A percentile compares a stretch with the other conserved stretches of the same genome.
These are phyloP conservation scores for Haematococcus lacustris DNA, from an alignment of 139 green algal genomes.

Conservation along the genomic window DNA sequence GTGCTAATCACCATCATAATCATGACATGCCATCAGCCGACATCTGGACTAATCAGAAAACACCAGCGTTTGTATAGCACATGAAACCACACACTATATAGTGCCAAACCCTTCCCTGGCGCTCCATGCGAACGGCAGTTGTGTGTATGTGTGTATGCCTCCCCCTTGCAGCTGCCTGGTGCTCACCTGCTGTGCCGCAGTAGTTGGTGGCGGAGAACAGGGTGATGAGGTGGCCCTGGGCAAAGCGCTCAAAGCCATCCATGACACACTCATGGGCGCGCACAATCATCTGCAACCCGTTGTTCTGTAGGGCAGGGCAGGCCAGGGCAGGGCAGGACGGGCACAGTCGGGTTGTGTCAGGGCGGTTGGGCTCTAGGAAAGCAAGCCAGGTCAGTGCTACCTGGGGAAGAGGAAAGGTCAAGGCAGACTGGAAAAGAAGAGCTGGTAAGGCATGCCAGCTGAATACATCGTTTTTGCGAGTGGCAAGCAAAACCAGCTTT, in stretches of 20 bases:
- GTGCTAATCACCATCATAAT: too few species aligned
- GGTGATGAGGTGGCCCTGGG: conserved; percentile 91
- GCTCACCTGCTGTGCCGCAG: conserved; percentile 87
- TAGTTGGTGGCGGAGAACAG: conserved; percentile 99
- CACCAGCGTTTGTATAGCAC: too few species aligned
- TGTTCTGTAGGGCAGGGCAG: conserved; percentile 74
- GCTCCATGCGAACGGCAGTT: too few species aligned
- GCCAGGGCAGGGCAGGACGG: too few species aligned
- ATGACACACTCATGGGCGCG: conserved; percentile 99
- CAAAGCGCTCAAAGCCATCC: conserved; percentile 99
- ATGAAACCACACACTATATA: too few species aligned
- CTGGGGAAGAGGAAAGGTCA: background rate
- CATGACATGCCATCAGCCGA: too few species aligned
- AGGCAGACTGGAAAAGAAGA: background rate
- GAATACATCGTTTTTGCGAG: background rate
- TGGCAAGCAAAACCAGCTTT: background rate
- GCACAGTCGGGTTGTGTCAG: background rate
- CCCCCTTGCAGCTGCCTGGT: background rate
- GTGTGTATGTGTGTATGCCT: conserved; percentile 3
- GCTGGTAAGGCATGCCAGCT: background rate
- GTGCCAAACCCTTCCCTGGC: too few species aligned
- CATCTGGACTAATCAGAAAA: too few species aligned
- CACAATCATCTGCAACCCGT: conserved; percentile 97
- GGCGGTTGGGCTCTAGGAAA: background rate
- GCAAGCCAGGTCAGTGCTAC: background rate